Evolutionary conservation across 352 stramenopile genomes (phyloP).

Genomic region (Phytophthora nicotianae): DNA sequence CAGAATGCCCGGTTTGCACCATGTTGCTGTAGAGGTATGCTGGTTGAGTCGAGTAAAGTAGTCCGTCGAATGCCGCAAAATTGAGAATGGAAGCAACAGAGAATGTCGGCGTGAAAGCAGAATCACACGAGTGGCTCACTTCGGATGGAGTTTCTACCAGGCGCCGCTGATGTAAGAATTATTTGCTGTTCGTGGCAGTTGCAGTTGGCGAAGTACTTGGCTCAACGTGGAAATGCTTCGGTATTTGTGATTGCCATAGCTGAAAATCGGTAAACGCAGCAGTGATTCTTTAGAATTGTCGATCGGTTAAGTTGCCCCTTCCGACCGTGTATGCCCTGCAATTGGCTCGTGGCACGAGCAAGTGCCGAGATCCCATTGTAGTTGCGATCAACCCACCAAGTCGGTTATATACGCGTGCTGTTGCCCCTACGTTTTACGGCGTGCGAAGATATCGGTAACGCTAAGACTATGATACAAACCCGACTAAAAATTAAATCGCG

Average conservation of each 20-base stretch:
- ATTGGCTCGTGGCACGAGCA: constrained; percentile 3
- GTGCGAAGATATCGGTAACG: neutral
- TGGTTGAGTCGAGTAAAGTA: neutral
- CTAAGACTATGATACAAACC: neutral
- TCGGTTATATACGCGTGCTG: constrained; percentile 3
- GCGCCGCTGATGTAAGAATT: neutral
- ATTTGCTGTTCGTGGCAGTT: neutral
- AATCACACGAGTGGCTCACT: neutral
- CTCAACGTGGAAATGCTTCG: neutral
- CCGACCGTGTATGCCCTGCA: neutral
- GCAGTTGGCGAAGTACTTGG: neutral
- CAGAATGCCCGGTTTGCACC: constrained; percentile 42
- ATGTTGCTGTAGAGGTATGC: constrained; percentile 13
- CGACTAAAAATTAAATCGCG: neutral
- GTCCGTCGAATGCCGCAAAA: constrained; percentile 2
- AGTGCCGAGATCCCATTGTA: neutral
- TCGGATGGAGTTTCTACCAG: neutral
- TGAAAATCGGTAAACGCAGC: neutral
- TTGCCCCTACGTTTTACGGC: neutral
- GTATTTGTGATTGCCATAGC: too few relatives aligned
- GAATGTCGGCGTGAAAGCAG: neutral
- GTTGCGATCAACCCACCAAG: neutral
- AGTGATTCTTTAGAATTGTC: constrained; percentile 1
- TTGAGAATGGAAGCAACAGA: neutral
- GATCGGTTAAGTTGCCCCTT: neutral